phyloP scores from a whole-genome alignment of 129 eudicot species.

The Chrysanthemum makinoi region DNA sequence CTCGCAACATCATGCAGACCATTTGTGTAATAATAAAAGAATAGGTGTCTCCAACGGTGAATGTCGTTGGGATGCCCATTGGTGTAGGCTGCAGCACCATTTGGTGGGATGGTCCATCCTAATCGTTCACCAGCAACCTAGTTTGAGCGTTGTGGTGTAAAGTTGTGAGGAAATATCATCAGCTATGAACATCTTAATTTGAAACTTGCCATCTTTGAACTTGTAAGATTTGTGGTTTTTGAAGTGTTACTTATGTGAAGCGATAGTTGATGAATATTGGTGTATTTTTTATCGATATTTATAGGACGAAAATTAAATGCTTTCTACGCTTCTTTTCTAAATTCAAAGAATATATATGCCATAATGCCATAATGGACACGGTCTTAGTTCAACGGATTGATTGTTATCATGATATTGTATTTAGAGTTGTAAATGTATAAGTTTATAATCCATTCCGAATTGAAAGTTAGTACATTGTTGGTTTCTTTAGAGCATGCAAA shows the following conservation, averaged over 20 bases:
- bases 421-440: too few relatives aligned
- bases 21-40: conserved; percentile 6
- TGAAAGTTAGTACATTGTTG: too few relatives aligned
- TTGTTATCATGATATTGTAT: not conserved
- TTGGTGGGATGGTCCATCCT: conserved; percentile 43
- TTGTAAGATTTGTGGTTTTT: not conserved
- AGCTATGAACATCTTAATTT: conserved; percentile 18
- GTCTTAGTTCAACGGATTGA: not conserved
- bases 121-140: too few relatives aligned
- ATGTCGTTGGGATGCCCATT: conserved; percentile 23
- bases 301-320: conserved; percentile 17
- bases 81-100: conserved; percentile 17
- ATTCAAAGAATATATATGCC: not conserved
- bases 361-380: not conserved
- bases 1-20: conserved; percentile 14
- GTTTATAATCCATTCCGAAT: too few relatives aligned
- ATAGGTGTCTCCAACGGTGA: conserved; percentile 32
- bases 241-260: not conserved
- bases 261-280: conserved; percentile 1
- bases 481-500: too few relatives aligned
- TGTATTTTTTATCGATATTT: conserved; percentile 9
- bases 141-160: conserved; percentile 34
- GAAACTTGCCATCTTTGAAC: conserved; percentile 5
- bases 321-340: conserved; percentile 5
- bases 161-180: conserved; percentile 31